These are phyloP conservation scores for Adansonia madagascariensis DNA, from an alignment of 441 rosid genomes.

Conservation along the genomic window DNA sequence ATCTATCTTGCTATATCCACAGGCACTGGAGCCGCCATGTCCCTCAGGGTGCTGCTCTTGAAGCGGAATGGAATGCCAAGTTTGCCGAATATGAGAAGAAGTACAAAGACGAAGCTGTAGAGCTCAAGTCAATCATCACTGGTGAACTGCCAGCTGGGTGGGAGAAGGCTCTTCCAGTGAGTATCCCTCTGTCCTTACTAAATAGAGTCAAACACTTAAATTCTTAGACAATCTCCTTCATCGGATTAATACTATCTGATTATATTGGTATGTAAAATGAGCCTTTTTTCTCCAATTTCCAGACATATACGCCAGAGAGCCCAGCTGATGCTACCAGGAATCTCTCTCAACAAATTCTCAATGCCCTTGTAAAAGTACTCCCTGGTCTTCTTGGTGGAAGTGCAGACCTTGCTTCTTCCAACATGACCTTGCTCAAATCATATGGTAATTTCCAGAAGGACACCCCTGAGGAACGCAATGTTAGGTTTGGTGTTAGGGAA, in stretches of 20 bases:
- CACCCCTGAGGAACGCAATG: conserved; percentile 84
- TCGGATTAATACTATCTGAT: conserved; percentile 2
- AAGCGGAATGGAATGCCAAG: conserved; percentile 90
- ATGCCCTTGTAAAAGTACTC: conserved; percentile 70
- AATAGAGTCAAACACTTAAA: neutral
- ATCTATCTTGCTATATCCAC: conserved; percentile 29
- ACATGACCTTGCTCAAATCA: conserved; percentile 85
- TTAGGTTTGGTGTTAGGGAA: conserved; percentile 88
- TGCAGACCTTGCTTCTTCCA: conserved; percentile 94
- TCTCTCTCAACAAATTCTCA: conserved; percentile 75
- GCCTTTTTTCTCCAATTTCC: conserved; percentile 29
- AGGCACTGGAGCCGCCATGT: conserved; percentile 98
- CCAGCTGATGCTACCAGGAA: conserved; percentile 88
- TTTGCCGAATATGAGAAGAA: conserved; percentile 91
- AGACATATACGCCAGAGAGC: conserved; percentile 76
- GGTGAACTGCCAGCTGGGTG: conserved; percentile 94
- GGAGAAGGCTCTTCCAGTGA: conserved; percentile 98
- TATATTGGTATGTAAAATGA: conserved; percentile 4
- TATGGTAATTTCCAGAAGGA: conserved; percentile 82
- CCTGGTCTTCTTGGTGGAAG: conserved; percentile 93
- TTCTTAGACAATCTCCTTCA: neutral
- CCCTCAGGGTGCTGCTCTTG: conserved; percentile 72
- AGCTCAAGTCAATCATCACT: conserved; percentile 71
- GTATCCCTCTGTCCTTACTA: conserved; percentile 40
- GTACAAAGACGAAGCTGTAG: conserved; percentile 93